Percentiles rank a stretch among this genome's conserved stretches.
These are phyloP conservation scores for Exophiala alcalophila DNA, from an alignment of 2,329 filamentous ascomycete species.

Conservation along the genomic window DNA sequence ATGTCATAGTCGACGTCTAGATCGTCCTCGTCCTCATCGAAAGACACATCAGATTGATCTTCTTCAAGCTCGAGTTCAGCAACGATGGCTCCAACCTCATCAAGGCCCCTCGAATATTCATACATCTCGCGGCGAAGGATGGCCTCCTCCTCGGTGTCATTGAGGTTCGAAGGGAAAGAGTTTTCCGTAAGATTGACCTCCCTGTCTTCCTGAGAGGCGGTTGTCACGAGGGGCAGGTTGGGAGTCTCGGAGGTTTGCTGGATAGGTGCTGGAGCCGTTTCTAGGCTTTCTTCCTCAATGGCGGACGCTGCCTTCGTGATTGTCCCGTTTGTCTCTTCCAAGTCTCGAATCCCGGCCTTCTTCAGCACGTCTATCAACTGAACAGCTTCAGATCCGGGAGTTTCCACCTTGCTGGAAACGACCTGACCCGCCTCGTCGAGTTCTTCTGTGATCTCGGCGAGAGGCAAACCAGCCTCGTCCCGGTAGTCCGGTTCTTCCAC, in stretches of 20 bases:
- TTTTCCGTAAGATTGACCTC: not conserved
- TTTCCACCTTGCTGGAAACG: constrained; percentile 63
- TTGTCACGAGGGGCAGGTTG: not conserved
- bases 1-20: constrained; percentile 26
- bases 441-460: constrained; percentile 90
- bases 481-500: constrained; percentile 59
- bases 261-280: no score
- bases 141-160: constrained; percentile 78
- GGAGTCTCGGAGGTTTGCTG: not conserved
- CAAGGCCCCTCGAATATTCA: constrained; percentile 67
- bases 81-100: constrained; percentile 86
- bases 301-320: constrained; percentile 11
- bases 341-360: constrained; percentile 67
- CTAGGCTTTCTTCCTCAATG: not conserved
- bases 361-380: constrained; percentile 69
- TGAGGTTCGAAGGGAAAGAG: constrained; percentile 30
- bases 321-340: constrained; percentile 32
- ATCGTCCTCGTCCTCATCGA: constrained; percentile 53
- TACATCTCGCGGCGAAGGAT: constrained; percentile 82
- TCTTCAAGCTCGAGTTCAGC: constrained; percentile 86
- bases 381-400: constrained; percentile 64
- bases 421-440: constrained; percentile 88
- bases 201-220: not conserved
- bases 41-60: constrained; percentile 47
- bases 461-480: constrained; percentile 68